These are phyloP conservation scores for Phycomyces blakesleeanus DNA, from an alignment of 192 early-diverging fungal species.

Conservation along the genomic window DNA sequence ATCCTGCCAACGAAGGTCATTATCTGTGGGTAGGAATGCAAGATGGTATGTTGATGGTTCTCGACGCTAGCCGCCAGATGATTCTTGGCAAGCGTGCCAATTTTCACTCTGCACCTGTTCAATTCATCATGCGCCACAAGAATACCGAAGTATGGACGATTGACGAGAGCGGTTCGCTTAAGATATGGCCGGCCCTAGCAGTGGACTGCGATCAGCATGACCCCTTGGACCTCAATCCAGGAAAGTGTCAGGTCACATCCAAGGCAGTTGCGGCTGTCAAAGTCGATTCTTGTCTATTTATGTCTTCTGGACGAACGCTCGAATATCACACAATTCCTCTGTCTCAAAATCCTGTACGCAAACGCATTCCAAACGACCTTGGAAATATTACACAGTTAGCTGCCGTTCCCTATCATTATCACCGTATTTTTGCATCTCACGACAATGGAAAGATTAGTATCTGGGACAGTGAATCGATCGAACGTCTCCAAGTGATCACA, in stretches of 20 bases:
- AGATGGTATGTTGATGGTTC: conserved; percentile 56
- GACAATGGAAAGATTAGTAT: conserved; percentile 77
- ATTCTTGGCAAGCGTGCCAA: conserved; percentile 37
- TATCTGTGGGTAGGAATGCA: conserved; percentile 64
- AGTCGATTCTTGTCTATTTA: conserved; percentile 56
- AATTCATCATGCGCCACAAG: conserved; percentile 51
- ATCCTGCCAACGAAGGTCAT: conserved; percentile 50
- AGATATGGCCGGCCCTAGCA: conserved; percentile 43
- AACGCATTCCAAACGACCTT: conserved; percentile 41
- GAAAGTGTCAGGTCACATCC: conserved; percentile 21
- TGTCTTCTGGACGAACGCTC: conserved; percentile 50
- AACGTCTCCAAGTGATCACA: conserved; percentile 45
- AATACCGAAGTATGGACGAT: conserved; percentile 62
- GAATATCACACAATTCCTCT: conserved; percentile 47
- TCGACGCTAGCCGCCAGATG: conserved; percentile 42
- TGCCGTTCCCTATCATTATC: conserved; percentile 37
- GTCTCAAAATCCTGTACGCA: conserved; percentile 16
- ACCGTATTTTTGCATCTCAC: conserved; percentile 64
- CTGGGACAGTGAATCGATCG: conserved; percentile 53
- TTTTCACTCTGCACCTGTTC: conserved; percentile 46
- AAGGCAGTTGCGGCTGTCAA: conserved; percentile 50
- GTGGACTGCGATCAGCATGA: conserved; percentile 1
- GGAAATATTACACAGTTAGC: conserved; percentile 60
- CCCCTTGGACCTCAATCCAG: conserved; percentile 5
- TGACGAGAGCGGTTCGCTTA: conserved; percentile 61